phyloP scores from a whole-genome alignment of 805 yeast species.

The Candida manassasensis region DNA sequence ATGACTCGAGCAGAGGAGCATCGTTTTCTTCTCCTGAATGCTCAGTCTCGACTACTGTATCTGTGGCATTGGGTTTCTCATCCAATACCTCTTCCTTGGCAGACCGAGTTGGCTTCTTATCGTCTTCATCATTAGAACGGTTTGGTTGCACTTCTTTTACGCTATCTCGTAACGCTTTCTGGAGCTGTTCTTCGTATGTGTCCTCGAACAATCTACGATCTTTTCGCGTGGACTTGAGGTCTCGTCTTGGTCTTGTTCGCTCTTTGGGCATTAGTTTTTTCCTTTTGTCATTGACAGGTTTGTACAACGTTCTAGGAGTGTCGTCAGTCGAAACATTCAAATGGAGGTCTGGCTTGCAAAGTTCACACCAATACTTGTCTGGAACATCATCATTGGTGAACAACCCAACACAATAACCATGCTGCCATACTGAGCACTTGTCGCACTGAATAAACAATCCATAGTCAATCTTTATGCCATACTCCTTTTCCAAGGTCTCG shows the following conservation, averaged over 20 bases:
- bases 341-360: conserved; percentile 83
- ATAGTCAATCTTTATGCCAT: conserved; percentile 37
- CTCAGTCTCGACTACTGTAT: conserved; percentile 8
- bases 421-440: conserved; percentile 94
- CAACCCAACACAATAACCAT: conserved; percentile 92
- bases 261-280: conserved; percentile 26
- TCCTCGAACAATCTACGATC: conserved; percentile 32
- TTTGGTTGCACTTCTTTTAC: conserved; percentile 35
- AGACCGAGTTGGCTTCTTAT: conserved; percentile 4
- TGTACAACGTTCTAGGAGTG: conserved; percentile 30
- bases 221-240: conserved; percentile 20
- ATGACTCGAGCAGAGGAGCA: conserved; percentile 2
- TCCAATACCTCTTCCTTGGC: conserved; percentile 11
- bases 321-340: conserved; percentile 32
- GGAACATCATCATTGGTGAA: conserved; percentile 72
- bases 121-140: conserved; percentile 3
- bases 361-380: conserved; percentile 93
- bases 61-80: conserved; percentile 6
- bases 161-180: conserved; percentile 52
- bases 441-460: conserved; percentile 85
- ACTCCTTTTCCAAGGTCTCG: conserved; percentile 25
- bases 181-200: conserved; percentile 37
- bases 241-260: conserved; percentile 13
- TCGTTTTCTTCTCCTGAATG: conserved; percentile 8
- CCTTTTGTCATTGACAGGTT: conserved; percentile 38